Conservation (phyloP, 169 alveolate genomes). For the Cyclospora cayetanensis region DNA sequence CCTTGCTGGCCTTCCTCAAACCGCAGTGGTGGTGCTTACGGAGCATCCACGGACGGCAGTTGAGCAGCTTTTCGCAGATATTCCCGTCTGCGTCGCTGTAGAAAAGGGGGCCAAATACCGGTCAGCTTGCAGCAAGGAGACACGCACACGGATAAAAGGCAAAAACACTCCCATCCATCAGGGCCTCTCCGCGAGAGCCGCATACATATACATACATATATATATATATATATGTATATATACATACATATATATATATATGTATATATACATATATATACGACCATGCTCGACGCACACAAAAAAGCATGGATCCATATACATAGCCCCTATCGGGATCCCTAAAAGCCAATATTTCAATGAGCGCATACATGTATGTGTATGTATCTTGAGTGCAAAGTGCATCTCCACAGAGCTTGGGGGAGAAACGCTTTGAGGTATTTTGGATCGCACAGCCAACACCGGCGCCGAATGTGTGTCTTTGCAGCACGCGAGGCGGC, state of each 20-base stretch:
- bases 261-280: not conserved
- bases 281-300: no score
- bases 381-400: no score
- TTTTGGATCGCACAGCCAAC: no score
- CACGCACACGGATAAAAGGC: no score
- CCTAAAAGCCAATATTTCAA: no score
- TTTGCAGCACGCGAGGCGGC: not conserved
- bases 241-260: not conserved
- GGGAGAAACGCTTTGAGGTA: no score
- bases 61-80: not conserved
- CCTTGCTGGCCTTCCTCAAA: not conserved
- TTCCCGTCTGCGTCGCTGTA: constrained; percentile 44
- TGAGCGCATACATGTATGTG: no score
- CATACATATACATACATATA: not conserved
- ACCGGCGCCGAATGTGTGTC: no score
- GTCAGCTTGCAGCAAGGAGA: not conserved
- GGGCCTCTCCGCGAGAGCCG: no score
- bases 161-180: not conserved
- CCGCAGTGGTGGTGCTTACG: constrained; percentile 2
- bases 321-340: no score
- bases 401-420: no score
- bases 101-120: constrained; percentile 1
- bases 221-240: not conserved
- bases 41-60: not conserved
- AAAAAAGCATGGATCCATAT: no score